Evolutionary conservation across 129 eudicot genomes (phyloP), one percentile per base, ranked within the genome.

Genomic region (Artemisia argyi): DNA sequence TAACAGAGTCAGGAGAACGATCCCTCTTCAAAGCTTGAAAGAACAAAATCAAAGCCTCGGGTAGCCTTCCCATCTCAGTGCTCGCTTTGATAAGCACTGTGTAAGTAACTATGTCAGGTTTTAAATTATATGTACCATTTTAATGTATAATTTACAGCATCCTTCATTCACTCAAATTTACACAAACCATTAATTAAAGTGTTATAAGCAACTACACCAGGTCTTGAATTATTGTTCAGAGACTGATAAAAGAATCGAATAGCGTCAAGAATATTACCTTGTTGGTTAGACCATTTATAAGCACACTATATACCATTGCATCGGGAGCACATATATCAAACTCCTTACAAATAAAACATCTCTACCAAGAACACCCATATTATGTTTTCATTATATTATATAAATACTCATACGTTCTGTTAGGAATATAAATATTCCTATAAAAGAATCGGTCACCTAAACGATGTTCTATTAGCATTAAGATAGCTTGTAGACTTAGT

Each of bases 251-350:
- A 86, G 68, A 89, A 75, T 58, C 80, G 76, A 73, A 84, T 64
- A 19, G 96, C 96, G 46, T 82, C 87, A 66, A 11, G 73, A 78
- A 84, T 78, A 56, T 11, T 62, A 57, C 89, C 83, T 54, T 80
- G 79, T 86, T 84, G 54, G 84, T 72, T 61, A 89, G 89, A 69
- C 89, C 87, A 75, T 84, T 80, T 17, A 86, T 80, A 66, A 89
- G 84, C 61, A 78, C 81, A 65, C 83, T 64, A 77, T 59, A 77
- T 26, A 82, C 71, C 28, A 74, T 60, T 10, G 61, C 59, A 75
- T 89, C 92, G 32, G 88, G 92, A 28, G 39, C n/a, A n/a, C n/a
- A n/a, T n/a, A n/a, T n/a, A n/a, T n/a, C n/a, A n/a, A n/a, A n/a
- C n/a, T n/a, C n/a, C n/a, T n/a, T n/a, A n/a, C n/a, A n/a, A n/a